Evolutionary conservation across 192 early-diverging fungal genomes (phyloP).

Genomic region (Linnemannia zychae): DNA sequence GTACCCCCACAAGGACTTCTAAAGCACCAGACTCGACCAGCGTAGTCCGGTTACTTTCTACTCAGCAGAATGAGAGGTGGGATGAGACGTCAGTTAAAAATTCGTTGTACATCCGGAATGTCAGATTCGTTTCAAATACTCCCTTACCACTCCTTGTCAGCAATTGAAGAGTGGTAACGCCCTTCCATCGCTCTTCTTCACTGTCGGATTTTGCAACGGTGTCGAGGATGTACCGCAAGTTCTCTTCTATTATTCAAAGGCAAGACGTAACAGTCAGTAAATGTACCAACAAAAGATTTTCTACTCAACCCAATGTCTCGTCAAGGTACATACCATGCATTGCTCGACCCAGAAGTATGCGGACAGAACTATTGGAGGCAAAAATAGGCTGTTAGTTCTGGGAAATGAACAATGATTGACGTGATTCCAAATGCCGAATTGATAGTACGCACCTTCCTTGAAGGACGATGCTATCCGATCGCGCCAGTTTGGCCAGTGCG

Average conservation of each 20-base stretch:
- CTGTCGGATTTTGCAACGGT: slow-evolving; percentile 62
- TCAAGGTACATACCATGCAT: slow-evolving; percentile 68
- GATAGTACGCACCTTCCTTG: slow-evolving; percentile 62
- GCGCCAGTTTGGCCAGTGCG: slow-evolving; percentile 60
- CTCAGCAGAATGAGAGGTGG: neutral
- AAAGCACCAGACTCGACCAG: slow-evolving; percentile 74
- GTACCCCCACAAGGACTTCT: slow-evolving; percentile 66
- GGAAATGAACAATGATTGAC: neutral
- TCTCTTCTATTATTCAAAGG: slow-evolving; percentile 54
- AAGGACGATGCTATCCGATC: slow-evolving; percentile 62
- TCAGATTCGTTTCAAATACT: neutral
- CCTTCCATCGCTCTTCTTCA: slow-evolving; percentile 66
- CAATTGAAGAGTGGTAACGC: slow-evolving; percentile 76
- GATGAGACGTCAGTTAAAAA: neutral
- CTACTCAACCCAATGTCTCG: neutral
- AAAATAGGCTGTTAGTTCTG: neutral
- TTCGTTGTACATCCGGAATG: neutral
- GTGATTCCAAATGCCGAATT: neutral
- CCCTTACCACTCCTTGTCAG: slow-evolving; percentile 70
- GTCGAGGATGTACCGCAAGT: slow-evolving; percentile 69
- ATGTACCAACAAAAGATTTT: neutral
- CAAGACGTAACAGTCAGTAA: neutral
- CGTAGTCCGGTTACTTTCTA: slow-evolving; percentile 70
- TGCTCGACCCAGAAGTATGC: slow-evolving; percentile 79
- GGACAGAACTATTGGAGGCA: slow-evolving; percentile 67